Evolutionary conservation across 257 asterid species (phyloP), one percentile per base, ranked within the genome.

Genomic region (Capsicum pubescens): DNA sequence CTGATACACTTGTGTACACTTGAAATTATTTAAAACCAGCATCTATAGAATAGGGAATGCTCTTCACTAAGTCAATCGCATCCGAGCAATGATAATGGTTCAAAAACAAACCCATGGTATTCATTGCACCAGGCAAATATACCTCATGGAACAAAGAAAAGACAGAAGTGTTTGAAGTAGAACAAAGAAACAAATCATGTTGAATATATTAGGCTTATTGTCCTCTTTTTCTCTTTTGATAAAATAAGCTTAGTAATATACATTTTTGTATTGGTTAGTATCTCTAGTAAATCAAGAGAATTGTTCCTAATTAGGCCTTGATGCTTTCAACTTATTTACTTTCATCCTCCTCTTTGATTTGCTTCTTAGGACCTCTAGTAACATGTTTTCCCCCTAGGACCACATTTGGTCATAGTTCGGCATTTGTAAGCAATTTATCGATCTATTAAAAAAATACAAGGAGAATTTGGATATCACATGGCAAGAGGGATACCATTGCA

Each of bases 231-330:
- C 44, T 64, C 17, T 64, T 64, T 64, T 64, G 17, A 21, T 21
- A 39, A 67, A 35, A 60, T 5, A 69, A 69, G 32, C 77, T 69
- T 16, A 69, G 15, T 42, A 55, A 39, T 2, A 69, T 69, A 39
- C 52, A 42, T 39, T 69, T 13, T 69, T 15, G 14, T 69, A 42
- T 16, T 42, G 32, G 78, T n/a, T 55, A 68, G 52, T 36, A 36
- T 68, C 76, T 36, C 50, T 68, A 68, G 52, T 36, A 68, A 68
- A 68, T 68, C 76, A 69, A 36, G 35, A 69, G 78, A 69, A 13
- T 26, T 69, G 8, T 11, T 36, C 13, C 15, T 6, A 69, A 69
- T 69, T 42, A 44, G 26, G 78, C 54, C 78, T 69, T 39, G 55
- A 69, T 4, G 52, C 78, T 69, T 69, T 16, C 8, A 42, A 42